phyloP scores from a whole-genome alignment of 495 filamentous ascomycete genomes.

The Trichoderma virens region DNA sequence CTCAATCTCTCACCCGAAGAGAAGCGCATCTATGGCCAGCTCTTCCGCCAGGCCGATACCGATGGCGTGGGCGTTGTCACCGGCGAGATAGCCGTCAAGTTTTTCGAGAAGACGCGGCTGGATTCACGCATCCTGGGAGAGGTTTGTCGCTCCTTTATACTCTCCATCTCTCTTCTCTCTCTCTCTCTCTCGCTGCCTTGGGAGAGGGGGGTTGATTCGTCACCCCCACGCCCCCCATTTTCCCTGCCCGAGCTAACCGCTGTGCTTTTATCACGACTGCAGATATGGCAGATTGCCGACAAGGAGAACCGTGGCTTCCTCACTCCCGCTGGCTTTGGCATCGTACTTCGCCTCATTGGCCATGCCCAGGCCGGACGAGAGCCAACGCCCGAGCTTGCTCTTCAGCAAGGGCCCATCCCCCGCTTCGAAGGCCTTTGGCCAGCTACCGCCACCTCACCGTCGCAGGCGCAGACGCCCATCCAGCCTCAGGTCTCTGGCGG shows the following conservation, averaged over 20 bases:
- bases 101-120: constrained; percentile 93
- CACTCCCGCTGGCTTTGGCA: constrained; percentile 81
- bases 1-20: constrained; percentile 87
- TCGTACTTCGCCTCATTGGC: constrained; percentile 88
- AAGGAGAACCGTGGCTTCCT: constrained; percentile 91
- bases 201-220: not conserved
- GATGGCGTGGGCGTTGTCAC: constrained; percentile 91
- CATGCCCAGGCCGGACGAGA: constrained; percentile 83
- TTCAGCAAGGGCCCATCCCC: constrained; percentile 76
- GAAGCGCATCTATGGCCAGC: constrained; percentile 84
- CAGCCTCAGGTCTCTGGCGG: constrained; percentile 64
- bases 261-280: constrained; percentile 11
- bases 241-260: not conserved
- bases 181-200: no score
- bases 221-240: constrained; percentile 1
- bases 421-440: constrained; percentile 71
- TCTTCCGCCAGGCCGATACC: constrained; percentile 83
- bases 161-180: not conserved
- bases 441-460: constrained; percentile 28
- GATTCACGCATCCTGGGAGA: constrained; percentile 79
- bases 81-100: constrained; percentile 91
- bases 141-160: constrained; percentile 43
- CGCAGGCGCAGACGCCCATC: constrained; percentile 22
- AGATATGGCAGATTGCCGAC: constrained; percentile 99
- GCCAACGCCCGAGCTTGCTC: constrained; percentile 65